Conservation (phyloP, 768 basidiomycete genomes). For the Pisolithus albus region DNA sequence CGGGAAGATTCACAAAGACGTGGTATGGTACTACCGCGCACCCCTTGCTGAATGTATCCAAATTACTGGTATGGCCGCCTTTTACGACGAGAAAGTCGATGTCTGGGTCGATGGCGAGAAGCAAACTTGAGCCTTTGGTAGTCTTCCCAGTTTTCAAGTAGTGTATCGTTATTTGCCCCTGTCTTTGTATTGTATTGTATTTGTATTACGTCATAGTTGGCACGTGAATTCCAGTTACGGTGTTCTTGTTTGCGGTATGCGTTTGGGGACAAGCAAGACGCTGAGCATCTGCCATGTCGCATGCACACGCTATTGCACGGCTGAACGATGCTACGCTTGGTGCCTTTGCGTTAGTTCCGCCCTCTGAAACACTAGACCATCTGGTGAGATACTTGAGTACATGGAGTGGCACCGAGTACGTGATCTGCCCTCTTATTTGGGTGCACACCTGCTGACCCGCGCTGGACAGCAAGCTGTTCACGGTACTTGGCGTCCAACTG, state of each 20-base stretch:
- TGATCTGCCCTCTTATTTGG: constrained; percentile 17
- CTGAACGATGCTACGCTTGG: constrained; percentile 64
- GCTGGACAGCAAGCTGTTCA: constrained; percentile 60
- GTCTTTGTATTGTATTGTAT: neutral
- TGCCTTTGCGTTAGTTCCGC: constrained; percentile 48
- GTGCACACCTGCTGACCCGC: constrained; percentile 10
- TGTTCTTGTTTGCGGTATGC: no score
- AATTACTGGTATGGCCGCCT: constrained; percentile 48
- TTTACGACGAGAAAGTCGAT: constrained; percentile 64
- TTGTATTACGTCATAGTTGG: constrained; percentile 8
- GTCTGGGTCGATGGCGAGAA: constrained; percentile 57
- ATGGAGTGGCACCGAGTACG: constrained; percentile 85
- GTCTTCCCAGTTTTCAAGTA: neutral
- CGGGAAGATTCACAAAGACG: constrained; percentile 38
- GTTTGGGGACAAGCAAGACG: neutral
- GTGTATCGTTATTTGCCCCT: neutral
- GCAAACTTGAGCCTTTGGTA: constrained; percentile 25
- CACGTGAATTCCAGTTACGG: constrained; percentile 9
- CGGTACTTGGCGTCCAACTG: constrained; percentile 34
- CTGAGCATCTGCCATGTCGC: constrained; percentile 39
- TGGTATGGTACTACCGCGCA: constrained; percentile 61
- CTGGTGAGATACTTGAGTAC: constrained; percentile 70
- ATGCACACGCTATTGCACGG: constrained; percentile 33
- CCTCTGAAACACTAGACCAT: constrained; percentile 63
- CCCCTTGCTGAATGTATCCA: constrained; percentile 44